Conservation (phyloP, 129 eudicot genomes). For the Saussurea involucrata region DNA sequence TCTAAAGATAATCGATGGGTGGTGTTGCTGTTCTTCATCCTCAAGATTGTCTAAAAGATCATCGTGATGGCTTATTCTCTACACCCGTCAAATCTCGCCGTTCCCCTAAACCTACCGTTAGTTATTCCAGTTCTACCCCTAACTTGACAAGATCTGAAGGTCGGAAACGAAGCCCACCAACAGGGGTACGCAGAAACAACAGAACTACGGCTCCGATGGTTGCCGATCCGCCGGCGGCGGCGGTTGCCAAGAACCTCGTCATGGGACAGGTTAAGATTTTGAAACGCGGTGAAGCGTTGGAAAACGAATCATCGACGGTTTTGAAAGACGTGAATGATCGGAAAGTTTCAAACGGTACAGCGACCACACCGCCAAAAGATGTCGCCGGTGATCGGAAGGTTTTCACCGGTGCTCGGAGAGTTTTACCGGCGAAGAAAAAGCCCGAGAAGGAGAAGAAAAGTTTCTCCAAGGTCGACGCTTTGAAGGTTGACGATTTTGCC, state of each 20-base stretch:
- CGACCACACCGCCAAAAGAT: conserved; percentile 7
- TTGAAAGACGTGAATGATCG: not conserved
- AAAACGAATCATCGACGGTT: not conserved
- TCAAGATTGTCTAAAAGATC: conserved; percentile 35
- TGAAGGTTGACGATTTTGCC: conserved; percentile 25
- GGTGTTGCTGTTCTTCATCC: conserved; percentile 47
- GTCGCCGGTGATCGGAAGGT: conserved; percentile 3
- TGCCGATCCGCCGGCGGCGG: conserved; percentile 5
- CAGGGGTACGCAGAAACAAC: conserved; percentile 18
- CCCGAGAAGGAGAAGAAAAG: conserved; percentile 9
- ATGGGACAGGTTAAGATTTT: conserved; percentile 56
- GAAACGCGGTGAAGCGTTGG: conserved; percentile 54
- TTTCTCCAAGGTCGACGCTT: not conserved
- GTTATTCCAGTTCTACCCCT: conserved; percentile 22
- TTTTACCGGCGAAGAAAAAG: conserved; percentile 12
- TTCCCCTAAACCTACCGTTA: conserved; percentile 24
- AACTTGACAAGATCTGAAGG: conserved; percentile 31
- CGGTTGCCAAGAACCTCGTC: conserved; percentile 13
- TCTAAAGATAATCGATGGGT: conserved; percentile 26
- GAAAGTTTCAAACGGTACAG: conserved; percentile 5
- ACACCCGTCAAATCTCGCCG: conserved; percentile 32
- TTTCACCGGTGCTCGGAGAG: not conserved
- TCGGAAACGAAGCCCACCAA: conserved; percentile 29
- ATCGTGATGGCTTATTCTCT: not conserved
- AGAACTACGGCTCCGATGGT: conserved; percentile 4